Conservation (phyloP, 495 filamentous ascomycete genomes). For the Hyaloscypha bicolor region DNA sequence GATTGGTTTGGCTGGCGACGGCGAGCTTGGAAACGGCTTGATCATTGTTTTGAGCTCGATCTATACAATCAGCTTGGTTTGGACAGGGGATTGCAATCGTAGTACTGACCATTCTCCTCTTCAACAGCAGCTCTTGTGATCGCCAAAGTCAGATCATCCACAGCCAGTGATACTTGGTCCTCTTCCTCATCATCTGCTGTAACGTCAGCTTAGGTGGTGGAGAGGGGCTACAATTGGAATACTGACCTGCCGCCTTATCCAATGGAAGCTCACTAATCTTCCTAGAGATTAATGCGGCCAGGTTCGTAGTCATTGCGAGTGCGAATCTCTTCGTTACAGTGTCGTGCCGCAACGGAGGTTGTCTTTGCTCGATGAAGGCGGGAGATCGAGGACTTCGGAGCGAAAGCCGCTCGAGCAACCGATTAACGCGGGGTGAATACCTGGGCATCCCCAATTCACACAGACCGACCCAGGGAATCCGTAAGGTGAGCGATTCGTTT, state of each 20-base stretch:
- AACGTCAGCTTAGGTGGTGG: neutral
- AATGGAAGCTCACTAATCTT: neutral
- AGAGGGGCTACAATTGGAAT: neutral
- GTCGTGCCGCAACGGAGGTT: neutral
- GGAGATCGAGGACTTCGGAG: neutral
- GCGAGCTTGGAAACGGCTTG: no score
- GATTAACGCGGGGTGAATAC: neutral
- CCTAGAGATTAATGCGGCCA: no score
- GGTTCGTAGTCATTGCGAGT: neutral
- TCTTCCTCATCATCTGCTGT: neutral
- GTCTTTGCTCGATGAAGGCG: neutral
- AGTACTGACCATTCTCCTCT: neutral
- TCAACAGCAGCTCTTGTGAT: neutral
- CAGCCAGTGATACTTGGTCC: neutral
- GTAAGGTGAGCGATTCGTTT: neutral
- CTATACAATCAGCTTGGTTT: neutral
- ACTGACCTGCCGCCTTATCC: neutral
- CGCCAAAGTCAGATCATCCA: neutral
- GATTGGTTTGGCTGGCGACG: neutral
- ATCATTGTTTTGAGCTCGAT: neutral
- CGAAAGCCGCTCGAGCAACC: neutral
- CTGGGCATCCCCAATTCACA: neutral
- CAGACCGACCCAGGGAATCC: neutral
- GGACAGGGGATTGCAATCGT: neutral
- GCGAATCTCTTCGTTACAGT: neutral